Evolutionary conservation across 1,284 basidiomycete species (phyloP), one percentile per base, ranked within the genome.

Genomic region (Xerocomus minutiporus): DNA sequence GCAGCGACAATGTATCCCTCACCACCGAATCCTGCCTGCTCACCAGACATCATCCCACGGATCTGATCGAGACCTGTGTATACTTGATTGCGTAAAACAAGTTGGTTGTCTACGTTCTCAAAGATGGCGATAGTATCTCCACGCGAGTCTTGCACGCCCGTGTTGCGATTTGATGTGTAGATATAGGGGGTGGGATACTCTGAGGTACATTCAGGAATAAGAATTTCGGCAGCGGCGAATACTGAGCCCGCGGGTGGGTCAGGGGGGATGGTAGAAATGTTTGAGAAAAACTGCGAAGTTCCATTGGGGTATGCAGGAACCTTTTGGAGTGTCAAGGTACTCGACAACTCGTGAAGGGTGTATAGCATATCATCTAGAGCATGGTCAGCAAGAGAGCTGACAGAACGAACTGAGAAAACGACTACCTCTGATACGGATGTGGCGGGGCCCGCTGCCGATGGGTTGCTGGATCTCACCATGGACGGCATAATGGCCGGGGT

Each of bases 161-260:
- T 77, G 64, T 86, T 84, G 50, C 85, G 77, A 70, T 88, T 88
- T n/a, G 83, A 84, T 28, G 76, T 76, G 68, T 86, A 88, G 54
- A 88, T 77, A 61, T 81, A 83, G 0, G 78, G 75, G 0, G 58
- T 72, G 0, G 75, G 75, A 71, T 80, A 84, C 11, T 66, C 55
- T 2, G 57, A 41, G 15, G 75, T 78, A 2, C 77, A 73, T 5
- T 71, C 51, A 0, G 84, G 82, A 52, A 83, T 75, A 46, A 85
- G 75, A 56, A 86, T 79, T 60, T 86, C 83, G 5, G 72, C 83
- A 1, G 75, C 82, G 9, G 76, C 78, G 61, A 77, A 83, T 5
- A 61, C 56, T 0, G 80, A 74, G 29, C 77, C 78, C 26, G 71
- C 56, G 0, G 81, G 78, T 41, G 73, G 74, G 57, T 77, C 72